Evolutionary conservation across 768 basidiomycete species (phyloP).

Genomic region (Auricularia sp.): DNA sequence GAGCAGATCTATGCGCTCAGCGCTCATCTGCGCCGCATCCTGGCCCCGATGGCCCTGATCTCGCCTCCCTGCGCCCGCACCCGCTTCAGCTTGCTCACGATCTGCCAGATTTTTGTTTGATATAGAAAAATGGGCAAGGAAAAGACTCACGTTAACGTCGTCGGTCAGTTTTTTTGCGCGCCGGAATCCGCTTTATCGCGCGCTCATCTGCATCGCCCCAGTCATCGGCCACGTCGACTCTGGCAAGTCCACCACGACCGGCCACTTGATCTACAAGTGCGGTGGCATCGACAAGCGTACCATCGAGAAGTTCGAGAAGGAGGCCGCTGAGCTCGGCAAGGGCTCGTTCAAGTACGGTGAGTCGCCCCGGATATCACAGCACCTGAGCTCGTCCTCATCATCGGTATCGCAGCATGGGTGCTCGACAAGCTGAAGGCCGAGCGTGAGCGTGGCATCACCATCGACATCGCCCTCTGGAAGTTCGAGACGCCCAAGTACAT

Average conservation of each 20-base stretch:
- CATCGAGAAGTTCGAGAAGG: conserved; percentile 99
- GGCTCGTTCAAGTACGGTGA: conserved; percentile 95
- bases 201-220: conserved; percentile 26
- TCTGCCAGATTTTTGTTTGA: conserved; percentile 28
- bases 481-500: conserved; percentile 98
- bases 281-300: conserved; percentile 99
- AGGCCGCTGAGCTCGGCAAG: conserved; percentile 99
- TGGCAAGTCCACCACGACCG: conserved; percentile 99
- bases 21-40: not conserved
- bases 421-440: conserved; percentile 99
- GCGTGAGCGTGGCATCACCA: conserved; percentile 99
- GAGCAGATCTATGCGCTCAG: not conserved
- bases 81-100: not conserved
- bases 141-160: conserved; percentile 94
- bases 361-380: conserved; percentile 19
- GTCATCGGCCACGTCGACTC: conserved; percentile 99
- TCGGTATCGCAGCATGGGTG: conserved; percentile 71
- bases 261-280: conserved; percentile 99
- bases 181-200: conserved; percentile 18
- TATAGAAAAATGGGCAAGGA: conserved; percentile 87
- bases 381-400: not conserved
- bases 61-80: not conserved
- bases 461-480: conserved; percentile 99
- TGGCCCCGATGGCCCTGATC: not conserved
- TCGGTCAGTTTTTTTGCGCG: conserved; percentile 48